Conservation (phyloP, 2,329 filamentous ascomycete species). For the Aspergillus novoparasiticus region DNA sequence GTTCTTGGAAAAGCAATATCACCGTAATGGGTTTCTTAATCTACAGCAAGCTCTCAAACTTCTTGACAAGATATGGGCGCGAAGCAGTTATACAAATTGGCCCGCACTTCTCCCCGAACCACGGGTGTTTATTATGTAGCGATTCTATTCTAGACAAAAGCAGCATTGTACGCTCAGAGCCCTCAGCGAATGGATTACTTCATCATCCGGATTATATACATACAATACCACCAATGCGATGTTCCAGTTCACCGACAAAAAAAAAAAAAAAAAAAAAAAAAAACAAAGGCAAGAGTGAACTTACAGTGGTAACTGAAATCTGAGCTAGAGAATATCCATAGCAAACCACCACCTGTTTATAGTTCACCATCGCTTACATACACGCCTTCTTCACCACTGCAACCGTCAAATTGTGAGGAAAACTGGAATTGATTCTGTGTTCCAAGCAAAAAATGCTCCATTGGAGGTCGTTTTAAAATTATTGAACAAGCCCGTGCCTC, state of each 20-base stretch:
- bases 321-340: background rate
- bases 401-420: background rate
- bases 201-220: background rate
- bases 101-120: slow-evolving; percentile 1
- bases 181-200: background rate
- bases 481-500: too few relatives aligned
- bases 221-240: background rate
- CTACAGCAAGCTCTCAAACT: slow-evolving; percentile 2
- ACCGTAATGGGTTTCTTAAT: slow-evolving; percentile 9
- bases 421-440: background rate
- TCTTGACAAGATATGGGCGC: slow-evolving; percentile 7
- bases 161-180: background rate
- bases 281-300: background rate
- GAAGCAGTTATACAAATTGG: background rate
- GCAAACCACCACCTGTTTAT: background rate
- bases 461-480: too few relatives aligned
- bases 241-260: background rate
- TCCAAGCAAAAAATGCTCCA: background rate
- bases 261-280: background rate
- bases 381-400: background rate
- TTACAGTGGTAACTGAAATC: background rate
- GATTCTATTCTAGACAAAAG: background rate
- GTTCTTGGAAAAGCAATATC: slow-evolving; percentile 6
- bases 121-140: slow-evolving; percentile 8
- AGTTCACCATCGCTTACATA: background rate